Conservation (phyloP, 2,329 filamentous ascomycete species). For the Ceratocystis papillata region DNA sequence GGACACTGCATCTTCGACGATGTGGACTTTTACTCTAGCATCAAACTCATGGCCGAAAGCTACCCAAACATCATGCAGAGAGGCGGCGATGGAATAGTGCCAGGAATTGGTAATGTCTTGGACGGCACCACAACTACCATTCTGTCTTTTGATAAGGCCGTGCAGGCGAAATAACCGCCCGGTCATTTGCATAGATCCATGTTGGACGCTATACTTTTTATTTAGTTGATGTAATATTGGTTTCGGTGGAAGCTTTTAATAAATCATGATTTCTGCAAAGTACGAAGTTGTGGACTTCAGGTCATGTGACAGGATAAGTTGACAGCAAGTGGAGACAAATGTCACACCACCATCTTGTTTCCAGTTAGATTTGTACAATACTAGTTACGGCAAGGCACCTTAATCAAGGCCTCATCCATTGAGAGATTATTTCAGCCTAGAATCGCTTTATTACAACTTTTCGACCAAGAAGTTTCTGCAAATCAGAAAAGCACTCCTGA, state of each 20-base stretch:
- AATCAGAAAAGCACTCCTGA: not conserved
- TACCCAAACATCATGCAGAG: conserved; percentile 41
- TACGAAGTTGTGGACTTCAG: too few relatives aligned
- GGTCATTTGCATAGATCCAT: not conserved
- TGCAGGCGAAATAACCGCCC: not conserved
- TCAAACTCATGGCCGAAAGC: conserved; percentile 46
- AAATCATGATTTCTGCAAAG: too few relatives aligned
- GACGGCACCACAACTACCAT: conserved; percentile 29
- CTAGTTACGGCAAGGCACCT: not conserved
- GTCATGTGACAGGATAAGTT: too few relatives aligned
- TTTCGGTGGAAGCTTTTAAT: not conserved
- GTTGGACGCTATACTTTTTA: not conserved
- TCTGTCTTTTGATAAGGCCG: conserved; percentile 9
- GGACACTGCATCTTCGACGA: conserved; percentile 51
- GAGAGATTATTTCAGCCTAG: not conserved
- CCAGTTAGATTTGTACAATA: too few relatives aligned
- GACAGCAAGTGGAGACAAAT: too few relatives aligned
- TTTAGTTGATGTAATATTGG: not conserved
- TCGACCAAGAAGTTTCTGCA: not conserved
- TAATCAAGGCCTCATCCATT: not conserved
- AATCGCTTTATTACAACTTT: not conserved
- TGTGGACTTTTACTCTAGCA: conserved; percentile 43
- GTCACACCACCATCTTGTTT: too few relatives aligned
- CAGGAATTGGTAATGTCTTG: conserved; percentile 40
- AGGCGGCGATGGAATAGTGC: conserved; percentile 41